Evolutionary conservation across 257 asterid species (phyloP).

Genomic region (Solanum arcanum): DNA sequence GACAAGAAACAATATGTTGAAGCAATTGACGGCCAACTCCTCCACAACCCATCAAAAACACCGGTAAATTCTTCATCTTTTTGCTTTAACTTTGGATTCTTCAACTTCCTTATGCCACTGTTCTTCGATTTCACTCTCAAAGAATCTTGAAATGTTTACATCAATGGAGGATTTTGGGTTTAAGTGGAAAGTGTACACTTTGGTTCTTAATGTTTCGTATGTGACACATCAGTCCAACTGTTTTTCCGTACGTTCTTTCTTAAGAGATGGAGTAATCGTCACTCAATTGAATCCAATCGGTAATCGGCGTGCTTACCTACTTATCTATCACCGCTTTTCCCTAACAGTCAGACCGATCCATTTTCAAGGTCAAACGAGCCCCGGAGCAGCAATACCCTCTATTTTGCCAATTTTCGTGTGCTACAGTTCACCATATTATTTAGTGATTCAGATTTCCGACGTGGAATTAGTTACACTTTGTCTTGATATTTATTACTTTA

Average conservation of each 20-base stretch:
- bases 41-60: conserved; percentile 83
- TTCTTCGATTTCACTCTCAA: background rate
- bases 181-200: background rate
- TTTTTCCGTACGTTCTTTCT: background rate
- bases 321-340: background rate
- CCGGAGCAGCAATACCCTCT: no score
- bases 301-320: background rate
- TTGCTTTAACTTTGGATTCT: background rate
- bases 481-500: background rate
- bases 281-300: no score
- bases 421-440: no score
- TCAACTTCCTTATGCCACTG: background rate
- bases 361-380: no score
- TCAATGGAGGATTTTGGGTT: background rate
- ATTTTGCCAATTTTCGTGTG: no score
- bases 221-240: background rate
- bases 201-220: background rate
- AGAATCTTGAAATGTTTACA: background rate
- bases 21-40: conserved; percentile 93
- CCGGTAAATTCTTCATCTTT: conserved; percentile 39
- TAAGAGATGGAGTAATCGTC: background rate
- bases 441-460: no score
- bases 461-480: background rate
- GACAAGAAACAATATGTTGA: conserved; percentile 70
- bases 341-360: no score